Percentiles rank a stretch among this genome's conserved stretches.
Evolutionary conservation across 306 rosid species (phyloP).

Genomic region (Lithocarpus polystachyus): DNA sequence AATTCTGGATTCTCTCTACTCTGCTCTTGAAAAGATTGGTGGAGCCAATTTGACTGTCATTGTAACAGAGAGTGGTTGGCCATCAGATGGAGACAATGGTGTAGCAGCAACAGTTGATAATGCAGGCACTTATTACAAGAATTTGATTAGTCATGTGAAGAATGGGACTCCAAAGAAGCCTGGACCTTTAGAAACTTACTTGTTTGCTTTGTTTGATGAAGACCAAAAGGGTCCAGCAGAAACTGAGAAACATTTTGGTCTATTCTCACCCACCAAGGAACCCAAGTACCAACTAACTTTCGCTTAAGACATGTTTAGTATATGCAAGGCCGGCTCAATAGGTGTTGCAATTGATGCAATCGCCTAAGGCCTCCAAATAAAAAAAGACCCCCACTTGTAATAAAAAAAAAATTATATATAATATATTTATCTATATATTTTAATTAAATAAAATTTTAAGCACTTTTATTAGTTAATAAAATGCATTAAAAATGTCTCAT

Average conservation of each 20-base stretch:
- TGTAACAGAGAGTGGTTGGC: conserved; percentile 79
- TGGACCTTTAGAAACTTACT: conserved; percentile 26
- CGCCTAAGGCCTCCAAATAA: too few species aligned
- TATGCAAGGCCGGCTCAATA: too few species aligned
- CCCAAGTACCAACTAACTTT: too few species aligned
- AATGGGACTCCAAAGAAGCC: conserved; percentile 50
- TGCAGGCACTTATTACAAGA: conserved; percentile 41
- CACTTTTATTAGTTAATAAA: too few species aligned
- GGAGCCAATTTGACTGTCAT: conserved; percentile 36
- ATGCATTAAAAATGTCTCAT: too few species aligned
- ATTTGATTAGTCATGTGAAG: conserved; percentile 43
- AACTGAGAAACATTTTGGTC: conserved; percentile 41
- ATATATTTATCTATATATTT: too few species aligned
- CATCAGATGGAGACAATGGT: conserved; percentile 35
- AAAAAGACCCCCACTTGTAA: too few species aligned
- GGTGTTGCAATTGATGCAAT: too few species aligned
- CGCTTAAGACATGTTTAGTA: too few species aligned
- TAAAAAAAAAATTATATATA: too few species aligned
- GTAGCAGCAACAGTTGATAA: conserved; percentile 23
- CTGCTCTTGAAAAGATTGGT: conserved; percentile 49
- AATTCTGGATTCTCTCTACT: conserved; percentile 41
- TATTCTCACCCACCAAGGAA: conserved; percentile 12
- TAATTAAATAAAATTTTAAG: too few species aligned
- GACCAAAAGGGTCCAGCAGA: conserved; percentile 12
- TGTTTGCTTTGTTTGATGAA: conserved; percentile 54